Conservation (phyloP, 1,284 basidiomycete species). For the Bjerkandera adusta region DNA sequence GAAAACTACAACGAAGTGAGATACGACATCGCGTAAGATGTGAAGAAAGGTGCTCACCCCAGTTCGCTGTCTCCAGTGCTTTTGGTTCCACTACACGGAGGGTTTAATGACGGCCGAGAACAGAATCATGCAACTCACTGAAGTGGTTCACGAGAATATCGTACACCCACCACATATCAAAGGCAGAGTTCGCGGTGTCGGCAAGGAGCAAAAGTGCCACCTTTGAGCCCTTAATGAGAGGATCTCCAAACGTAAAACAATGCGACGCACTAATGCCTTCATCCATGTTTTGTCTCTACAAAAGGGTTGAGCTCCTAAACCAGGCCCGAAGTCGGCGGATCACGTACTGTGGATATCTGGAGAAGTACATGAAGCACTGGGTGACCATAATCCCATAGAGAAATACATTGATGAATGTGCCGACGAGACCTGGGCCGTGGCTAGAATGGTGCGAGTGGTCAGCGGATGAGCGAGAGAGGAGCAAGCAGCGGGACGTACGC, state of each 20-base stretch:
- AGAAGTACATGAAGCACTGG: constrained; percentile 40
- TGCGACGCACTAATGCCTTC: constrained; percentile 28
- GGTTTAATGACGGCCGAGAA: too few relatives aligned
- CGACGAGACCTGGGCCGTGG: constrained; percentile 40
- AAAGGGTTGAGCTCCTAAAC: background rate
- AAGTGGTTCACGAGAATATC: constrained; percentile 35
- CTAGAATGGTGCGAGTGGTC: constrained; percentile 20
- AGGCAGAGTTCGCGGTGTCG: constrained; percentile 38
- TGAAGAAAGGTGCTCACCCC: constrained; percentile 24
- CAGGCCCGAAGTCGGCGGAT: background rate
- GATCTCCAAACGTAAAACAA: background rate
- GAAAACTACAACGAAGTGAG: constrained; percentile 9
- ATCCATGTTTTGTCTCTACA: constrained; percentile 32
- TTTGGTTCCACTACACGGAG: too few relatives aligned
- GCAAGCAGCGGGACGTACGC: constrained; percentile 6
- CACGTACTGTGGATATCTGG: constrained; percentile 36
- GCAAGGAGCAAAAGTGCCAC: constrained; percentile 33
- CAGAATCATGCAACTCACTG: constrained; percentile 32
- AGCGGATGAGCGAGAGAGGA: background rate
- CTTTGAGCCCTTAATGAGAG: constrained; percentile 19
- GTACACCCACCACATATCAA: constrained; percentile 38
- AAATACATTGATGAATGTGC: constrained; percentile 38
- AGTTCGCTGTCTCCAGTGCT: constrained; percentile 27
- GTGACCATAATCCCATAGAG: constrained; percentile 40
- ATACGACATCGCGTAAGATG: background rate